Percentiles rank a stretch among this genome's conserved stretches.
phyloP scores from a whole-genome alignment of 129 eudicot species.

The Arctium lappa region DNA sequence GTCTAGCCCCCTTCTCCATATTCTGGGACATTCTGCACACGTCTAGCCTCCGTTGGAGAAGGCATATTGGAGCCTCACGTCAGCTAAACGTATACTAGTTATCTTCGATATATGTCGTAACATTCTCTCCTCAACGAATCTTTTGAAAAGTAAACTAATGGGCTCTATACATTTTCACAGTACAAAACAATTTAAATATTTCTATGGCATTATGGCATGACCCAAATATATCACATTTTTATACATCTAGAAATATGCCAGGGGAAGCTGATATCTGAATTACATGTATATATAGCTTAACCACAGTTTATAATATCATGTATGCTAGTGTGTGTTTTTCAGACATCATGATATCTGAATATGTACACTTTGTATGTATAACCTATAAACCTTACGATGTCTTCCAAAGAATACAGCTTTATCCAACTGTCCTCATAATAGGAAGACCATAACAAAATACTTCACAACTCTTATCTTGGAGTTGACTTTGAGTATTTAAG shows the following conservation, averaged over 20 bases:
- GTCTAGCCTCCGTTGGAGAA: too few relatives aligned
- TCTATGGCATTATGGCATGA: neutral
- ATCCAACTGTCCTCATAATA: conserved; percentile 16
- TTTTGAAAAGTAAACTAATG: neutral
- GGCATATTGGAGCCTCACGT: too few relatives aligned
- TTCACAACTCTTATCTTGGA: neutral
- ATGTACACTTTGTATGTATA: conserved; percentile 18
- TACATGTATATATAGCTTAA: conserved; percentile 9
- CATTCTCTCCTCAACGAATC: neutral
- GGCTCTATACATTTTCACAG: neutral
- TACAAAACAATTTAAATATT: neutral
- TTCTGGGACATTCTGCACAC: too few relatives aligned
- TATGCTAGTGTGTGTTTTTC: neutral
- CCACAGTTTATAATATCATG: neutral
- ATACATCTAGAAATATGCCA: neutral
- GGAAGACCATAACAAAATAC: neutral
- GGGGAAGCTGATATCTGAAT: neutral
- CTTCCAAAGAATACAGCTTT: conserved; percentile 10
- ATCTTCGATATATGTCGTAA: too few relatives aligned
- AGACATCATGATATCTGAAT: conserved; percentile 5
- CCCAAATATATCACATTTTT: neutral
- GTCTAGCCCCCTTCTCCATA: too few relatives aligned
- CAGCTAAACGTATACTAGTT: too few relatives aligned
- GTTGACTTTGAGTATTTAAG: neutral
- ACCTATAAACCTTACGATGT: neutral